Base-by-base conservation (phyloP, 495 filamentous ascomycete genomes). In the Sordaria brevicollis region DNA sequence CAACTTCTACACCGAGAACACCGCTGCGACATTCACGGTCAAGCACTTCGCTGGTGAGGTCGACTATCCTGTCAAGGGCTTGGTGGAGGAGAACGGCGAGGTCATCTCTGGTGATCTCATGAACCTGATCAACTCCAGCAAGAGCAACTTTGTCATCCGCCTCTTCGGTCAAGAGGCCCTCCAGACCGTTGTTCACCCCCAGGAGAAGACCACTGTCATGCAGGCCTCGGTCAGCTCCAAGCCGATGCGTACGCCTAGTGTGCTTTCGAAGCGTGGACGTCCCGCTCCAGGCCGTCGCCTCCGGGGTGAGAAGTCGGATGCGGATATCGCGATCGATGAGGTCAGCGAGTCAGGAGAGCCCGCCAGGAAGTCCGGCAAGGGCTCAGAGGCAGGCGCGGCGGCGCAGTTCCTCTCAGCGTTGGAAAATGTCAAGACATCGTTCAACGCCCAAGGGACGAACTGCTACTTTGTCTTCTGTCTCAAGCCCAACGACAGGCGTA, bases 401-500 rank as follows among this genome's bases (percentile, higher is more conserved):
- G 93, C 90, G 6, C 94, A 99, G 76, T 99, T 97, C 81, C 82
- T 99, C 31, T 88, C 91, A 17, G 91, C 93, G 5, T 85, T 99
- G 35, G 92, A 96, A 69, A 94, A 93, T 69, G 91, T 98, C 69
- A 95, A 88, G 39, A 89, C 92, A 74, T 92, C 91, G 39, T 82
- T 99, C 57, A 91, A 88, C 36, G 89, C 92, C 8, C 83, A 89
- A 8, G 92, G 92, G 74, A 88, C 92, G 10, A 99, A 97, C 75
- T 88, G 92, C 15, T 99, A 98, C 76, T 97, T 97, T 74, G 87
- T 99, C 34, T 97, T 99, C 81, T 98, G 95, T 74, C 83, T 99
- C 66, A 98, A 99, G 79, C 95, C 95, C 8, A 99, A 99, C 76
- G 95, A 98, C 80, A 88, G 95, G 21, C 90, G 94, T 33, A 99